Base-by-base conservation (phyloP, 108 stramenopile genomes). In the Cyclostephanos tholiformis region DNA sequence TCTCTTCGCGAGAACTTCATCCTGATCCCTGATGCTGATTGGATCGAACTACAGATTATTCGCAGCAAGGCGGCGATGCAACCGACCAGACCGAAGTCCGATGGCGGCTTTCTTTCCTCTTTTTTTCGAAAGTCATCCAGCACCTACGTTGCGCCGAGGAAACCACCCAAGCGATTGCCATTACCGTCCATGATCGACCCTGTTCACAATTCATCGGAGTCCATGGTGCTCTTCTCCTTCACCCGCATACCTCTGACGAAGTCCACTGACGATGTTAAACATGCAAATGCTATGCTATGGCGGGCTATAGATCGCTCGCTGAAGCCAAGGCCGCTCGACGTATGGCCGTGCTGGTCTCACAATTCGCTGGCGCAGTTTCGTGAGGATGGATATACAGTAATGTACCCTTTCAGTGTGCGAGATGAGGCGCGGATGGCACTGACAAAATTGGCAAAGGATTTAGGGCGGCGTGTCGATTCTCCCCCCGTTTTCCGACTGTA, bases 281-380 rank as follows among this genome's bases (percentile, higher is more conserved):
- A 41, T 10, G 41, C 9, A 12, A 41, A 41, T 41, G 9, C 41
- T 9, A 5, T 41, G 1, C 12, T 41, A 41, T 41, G 41, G 41
- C 41, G 12, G 12, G 41, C 4, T 12, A 41, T 41, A 36, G 1
- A 12, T 1, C 41, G 41, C 1, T 41, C 4, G 4, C 48, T 79
- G 60, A 44, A 35, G 19, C 71, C 71, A 1, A 38, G 67, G 44
- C 78, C 78, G 36, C 16, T 63, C 2, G 78, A 79, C 66, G 78
- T 48, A 30, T 79, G 78, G 78, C 71, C 78, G 44, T 79, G 59
- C 59, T 79, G 71, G 71, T 29, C 30, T 20, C 78, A 79, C 59
- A 72, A 79, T 62, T 72, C 78, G 6, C 20, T 63, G 35, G 55
- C 65, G 48, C 71, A 72, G 19, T 62, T 63, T 52, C 27, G 78